Evolutionary conservation across 2,329 filamentous ascomycete species (phyloP).

Genomic region (Teratosphaeria pseudoeucalypti): DNA sequence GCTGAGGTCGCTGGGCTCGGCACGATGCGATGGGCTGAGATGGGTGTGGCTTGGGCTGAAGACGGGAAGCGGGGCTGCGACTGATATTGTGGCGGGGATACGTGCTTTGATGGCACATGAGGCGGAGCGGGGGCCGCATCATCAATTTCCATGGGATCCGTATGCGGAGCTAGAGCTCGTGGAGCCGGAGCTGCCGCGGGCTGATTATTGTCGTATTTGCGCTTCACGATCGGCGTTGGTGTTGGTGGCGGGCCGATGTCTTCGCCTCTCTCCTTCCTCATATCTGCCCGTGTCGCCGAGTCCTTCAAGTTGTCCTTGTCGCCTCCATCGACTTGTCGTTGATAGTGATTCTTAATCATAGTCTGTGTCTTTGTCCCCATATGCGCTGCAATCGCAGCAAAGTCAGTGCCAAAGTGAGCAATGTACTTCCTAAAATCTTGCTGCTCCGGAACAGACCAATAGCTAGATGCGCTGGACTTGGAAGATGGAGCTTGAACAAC

Average conservation of each 20-base stretch:
- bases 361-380: slow-evolving; percentile 78
- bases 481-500: slow-evolving; percentile 8
- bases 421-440: slow-evolving; percentile 66
- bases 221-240: slow-evolving; percentile 38
- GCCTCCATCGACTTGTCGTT: slow-evolving; percentile 35
- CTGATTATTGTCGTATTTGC: slow-evolving; percentile 33
- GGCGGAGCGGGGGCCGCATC: slow-evolving; percentile 23
- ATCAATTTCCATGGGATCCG: slow-evolving; percentile 31
- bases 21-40: slow-evolving; percentile 17
- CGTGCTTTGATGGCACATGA: slow-evolving; percentile 23
- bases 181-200: slow-evolving; percentile 27
- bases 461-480: slow-evolving; percentile 49
- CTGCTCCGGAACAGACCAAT: slow-evolving; percentile 77
- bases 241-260: slow-evolving; percentile 38
- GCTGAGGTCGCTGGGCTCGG: slow-evolving; percentile 17
- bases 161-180: slow-evolving; percentile 35
- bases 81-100: slow-evolving; percentile 27
- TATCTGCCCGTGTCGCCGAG: slow-evolving; percentile 33
- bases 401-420: slow-evolving; percentile 68
- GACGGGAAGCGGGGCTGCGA: slow-evolving; percentile 21
- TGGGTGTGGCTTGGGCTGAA: slow-evolving; percentile 22
- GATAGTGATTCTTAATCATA: slow-evolving; percentile 59
- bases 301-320: slow-evolving; percentile 31
- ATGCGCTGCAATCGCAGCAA: slow-evolving; percentile 61
- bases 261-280: slow-evolving; percentile 32